Evolutionary conservation across 345 rosid species (phyloP), one percentile per base, ranked within the genome.

Genomic region (Laguncularia racemosa): DNA sequence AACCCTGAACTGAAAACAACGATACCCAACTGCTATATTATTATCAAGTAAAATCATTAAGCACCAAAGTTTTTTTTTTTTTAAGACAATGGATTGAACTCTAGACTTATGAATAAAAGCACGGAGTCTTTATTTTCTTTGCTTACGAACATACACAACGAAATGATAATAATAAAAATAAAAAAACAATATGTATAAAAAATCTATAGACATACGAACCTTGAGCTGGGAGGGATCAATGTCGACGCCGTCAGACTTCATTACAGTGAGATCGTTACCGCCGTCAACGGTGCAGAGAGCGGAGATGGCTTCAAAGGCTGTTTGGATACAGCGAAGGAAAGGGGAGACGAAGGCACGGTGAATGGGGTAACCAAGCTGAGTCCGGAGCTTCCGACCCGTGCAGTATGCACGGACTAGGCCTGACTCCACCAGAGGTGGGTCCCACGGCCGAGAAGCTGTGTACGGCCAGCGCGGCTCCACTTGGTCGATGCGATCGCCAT

Each of bases 311-410:
- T 66, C 56, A 50, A 55, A 56, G 60, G 70, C 70, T 14, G 70
- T 66, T 64, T 66, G 64, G 48, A 66, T 40, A 52, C 70, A 66
- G 18, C 70, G 63, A 50, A 48, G 46, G 54, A 66, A 66, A 17
- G 70, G 70, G 19, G 70, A 66, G 20, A 67, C 65, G 52, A 67
- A 49, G 55, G n/a, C 65, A 20, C 71, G 60, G 65, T 67, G 65
- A 65, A 67, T 59, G 20, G 65, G 71, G 65, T 59, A 67, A 10
- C 60, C 60, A 50, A 53, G 40, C 46, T 60, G 55, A 16, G 44
- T 55, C 43, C 71, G 58, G 55, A 67, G 52, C 65, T 67, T 67
- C 44, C 71, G 64, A 14, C 71, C 71, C 50, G 60, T 26, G 55
- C 60, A 67, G 65, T 59, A 67, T 17, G 71, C 71, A 0, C 65